phyloP scores from a whole-genome alignment of 2,329 filamentous ascomycete genomes.

The Nemania abortiva region DNA sequence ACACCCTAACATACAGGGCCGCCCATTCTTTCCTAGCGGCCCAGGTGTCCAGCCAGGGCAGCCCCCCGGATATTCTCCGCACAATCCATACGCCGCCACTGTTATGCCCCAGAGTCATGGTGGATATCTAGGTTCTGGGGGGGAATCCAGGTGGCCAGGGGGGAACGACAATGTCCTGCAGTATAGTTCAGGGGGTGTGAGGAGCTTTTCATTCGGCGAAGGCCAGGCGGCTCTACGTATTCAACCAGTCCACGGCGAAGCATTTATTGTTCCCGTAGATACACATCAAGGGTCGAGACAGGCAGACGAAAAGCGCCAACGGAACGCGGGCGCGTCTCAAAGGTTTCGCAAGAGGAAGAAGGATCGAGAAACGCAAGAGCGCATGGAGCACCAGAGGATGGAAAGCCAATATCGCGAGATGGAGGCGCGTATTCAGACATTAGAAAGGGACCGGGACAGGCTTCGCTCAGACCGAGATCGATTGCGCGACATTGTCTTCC shows the following conservation, averaged over 20 bases:
- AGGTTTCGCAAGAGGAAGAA: conserved; percentile 85
- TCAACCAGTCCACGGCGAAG: conserved; percentile 54
- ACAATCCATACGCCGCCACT: conserved; percentile 39
- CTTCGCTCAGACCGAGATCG: conserved; percentile 80
- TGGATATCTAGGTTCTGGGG: conserved; percentile 39
- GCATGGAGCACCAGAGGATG: conserved; percentile 73
- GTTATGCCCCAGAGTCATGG: conserved; percentile 37
- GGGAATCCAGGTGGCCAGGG: conserved; percentile 45
- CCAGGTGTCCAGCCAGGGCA: conserved; percentile 38
- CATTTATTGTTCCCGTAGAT: conserved; percentile 76
- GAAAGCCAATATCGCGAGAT: conserved; percentile 77
- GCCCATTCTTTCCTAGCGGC: conserved; percentile 40
- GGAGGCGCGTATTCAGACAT: conserved; percentile 63
- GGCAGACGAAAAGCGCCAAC: conserved; percentile 85
- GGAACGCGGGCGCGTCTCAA: conserved; percentile 87
- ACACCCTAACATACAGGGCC: conserved; percentile 39
- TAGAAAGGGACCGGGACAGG: conserved; percentile 75
- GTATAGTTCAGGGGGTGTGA: conserved; percentile 33
- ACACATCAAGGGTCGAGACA: conserved; percentile 84
- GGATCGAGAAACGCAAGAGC: conserved; percentile 80
- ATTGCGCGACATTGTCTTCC: conserved; percentile 73
- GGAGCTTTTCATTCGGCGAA: conserved; percentile 46
- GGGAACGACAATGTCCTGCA: conserved; percentile 38
- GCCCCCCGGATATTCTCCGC: conserved; percentile 32
- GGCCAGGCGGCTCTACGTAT: conserved; percentile 47